These are phyloP conservation scores for Rhodamnia argentea DNA, from an alignment of 345 rosid species.

Conservation along the genomic window DNA sequence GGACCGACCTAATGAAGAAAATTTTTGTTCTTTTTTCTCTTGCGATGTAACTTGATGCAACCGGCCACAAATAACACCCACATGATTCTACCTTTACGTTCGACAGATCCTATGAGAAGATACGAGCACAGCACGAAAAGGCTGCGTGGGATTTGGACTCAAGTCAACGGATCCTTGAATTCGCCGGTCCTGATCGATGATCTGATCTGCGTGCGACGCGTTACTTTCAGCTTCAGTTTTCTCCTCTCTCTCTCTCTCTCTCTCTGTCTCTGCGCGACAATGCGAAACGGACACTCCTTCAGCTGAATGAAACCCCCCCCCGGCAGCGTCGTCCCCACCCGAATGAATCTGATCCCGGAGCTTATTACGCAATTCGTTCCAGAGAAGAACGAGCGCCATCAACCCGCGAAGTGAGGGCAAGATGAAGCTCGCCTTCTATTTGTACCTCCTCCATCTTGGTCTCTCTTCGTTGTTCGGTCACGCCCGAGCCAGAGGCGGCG, in stretches of 20 bases:
- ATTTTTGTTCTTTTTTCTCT: neutral
- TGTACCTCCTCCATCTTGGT: neutral
- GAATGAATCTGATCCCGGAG: neutral
- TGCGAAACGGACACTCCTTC: neutral
- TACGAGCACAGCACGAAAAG: neutral
- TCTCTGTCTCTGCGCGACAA: neutral
- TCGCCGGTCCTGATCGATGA: neutral
- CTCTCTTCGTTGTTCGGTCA: slow-evolving; percentile 12
- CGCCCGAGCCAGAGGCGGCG: slow-evolving; percentile 35
- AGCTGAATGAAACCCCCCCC: neutral
- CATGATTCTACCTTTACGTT: neutral
- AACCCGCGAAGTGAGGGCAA: neutral
- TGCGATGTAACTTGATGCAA: neutral
- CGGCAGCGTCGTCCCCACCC: neutral
- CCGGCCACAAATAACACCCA: neutral
- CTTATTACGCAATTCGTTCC: neutral
- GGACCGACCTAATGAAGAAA: neutral
- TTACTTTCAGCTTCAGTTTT: neutral
- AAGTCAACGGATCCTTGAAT: neutral
- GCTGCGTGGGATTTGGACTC: neutral
- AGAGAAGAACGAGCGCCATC: neutral
- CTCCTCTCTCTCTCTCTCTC: neutral
- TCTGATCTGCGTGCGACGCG: neutral
- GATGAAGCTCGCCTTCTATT: slow-evolving; percentile 5
- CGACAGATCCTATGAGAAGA: neutral